phyloP scores from a whole-genome alignment of 1,139 yeast species.

The Yamadazyma trypodendri region DNA sequence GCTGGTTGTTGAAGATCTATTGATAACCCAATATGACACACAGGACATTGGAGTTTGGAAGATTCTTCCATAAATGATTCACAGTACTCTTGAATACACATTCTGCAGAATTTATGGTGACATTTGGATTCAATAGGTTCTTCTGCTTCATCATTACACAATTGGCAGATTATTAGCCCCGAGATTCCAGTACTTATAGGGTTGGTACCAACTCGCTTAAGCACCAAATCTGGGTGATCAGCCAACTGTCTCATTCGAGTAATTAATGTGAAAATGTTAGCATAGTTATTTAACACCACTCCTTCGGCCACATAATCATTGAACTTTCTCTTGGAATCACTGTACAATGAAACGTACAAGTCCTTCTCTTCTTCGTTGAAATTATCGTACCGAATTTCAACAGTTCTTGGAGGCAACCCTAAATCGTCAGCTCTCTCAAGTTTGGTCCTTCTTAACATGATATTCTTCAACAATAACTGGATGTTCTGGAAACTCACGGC shows the following conservation, averaged over 20 bases:
- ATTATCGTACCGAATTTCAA: constrained; percentile 78
- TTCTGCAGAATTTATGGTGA: constrained; percentile 87
- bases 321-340: constrained; percentile 83
- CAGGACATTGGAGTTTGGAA: constrained; percentile 78
- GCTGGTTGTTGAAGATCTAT: constrained; percentile 90
- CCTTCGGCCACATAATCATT: constrained; percentile 91
- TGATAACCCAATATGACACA: constrained; percentile 88
- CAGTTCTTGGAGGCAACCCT: constrained; percentile 93
- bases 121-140: constrained; percentile 95
- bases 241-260: constrained; percentile 98
- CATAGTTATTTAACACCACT: constrained; percentile 91
- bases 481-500: constrained; percentile 73
- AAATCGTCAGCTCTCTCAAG: constrained; percentile 95
- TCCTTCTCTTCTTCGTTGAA: constrained; percentile 96
- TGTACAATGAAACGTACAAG: constrained; percentile 79
- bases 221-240: constrained; percentile 94
- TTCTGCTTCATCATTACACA: constrained; percentile 97
- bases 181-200: constrained; percentile 34
- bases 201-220: constrained; percentile 53
- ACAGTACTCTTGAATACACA: constrained; percentile 86
- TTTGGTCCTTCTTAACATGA: constrained; percentile 93
- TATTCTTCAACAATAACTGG: constrained; percentile 66
- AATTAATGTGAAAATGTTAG: constrained; percentile 90
- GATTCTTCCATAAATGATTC: constrained; percentile 73
- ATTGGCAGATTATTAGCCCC: constrained; percentile 79